Percentiles rank a stretch among this genome's conserved stretches.
Conservation (phyloP, 495 filamentous ascomycete genomes). For the Penicillium paxilli region DNA sequence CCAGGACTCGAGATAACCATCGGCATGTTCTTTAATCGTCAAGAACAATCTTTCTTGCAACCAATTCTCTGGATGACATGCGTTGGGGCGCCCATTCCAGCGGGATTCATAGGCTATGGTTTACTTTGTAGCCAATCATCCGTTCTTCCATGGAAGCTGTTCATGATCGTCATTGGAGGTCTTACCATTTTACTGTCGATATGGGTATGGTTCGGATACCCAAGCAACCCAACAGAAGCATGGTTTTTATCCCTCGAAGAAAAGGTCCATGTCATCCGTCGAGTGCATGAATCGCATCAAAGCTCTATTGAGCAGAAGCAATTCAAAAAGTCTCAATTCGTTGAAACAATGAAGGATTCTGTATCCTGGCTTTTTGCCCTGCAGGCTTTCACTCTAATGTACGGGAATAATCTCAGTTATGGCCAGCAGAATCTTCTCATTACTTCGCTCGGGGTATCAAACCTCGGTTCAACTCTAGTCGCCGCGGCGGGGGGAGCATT, state of each 20-base stretch:
- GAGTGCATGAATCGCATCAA: conserved; percentile 13
- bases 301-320: conserved; percentile 26
- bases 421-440: conserved; percentile 25
- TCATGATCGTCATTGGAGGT: conserved; percentile 28
- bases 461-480: conserved; percentile 22
- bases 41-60: conserved; percentile 22
- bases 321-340: conserved; percentile 21
- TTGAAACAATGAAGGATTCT: conserved; percentile 20
- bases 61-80: conserved; percentile 27
- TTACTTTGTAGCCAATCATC: conserved; percentile 15
- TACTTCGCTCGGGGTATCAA: conserved; percentile 10
- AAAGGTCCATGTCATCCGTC: conserved; percentile 13
- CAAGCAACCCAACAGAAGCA: conserved; percentile 17
- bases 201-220: conserved; percentile 16
- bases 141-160: conserved; percentile 27
- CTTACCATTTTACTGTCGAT: conserved; percentile 18
- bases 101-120: conserved; percentile 28
- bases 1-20: conserved; percentile 28
- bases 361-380: conserved; percentile 24
- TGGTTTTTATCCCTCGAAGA: conserved; percentile 17
- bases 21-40: conserved; percentile 27
- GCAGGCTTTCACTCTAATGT: conserved; percentile 25
- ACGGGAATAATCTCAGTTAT: conserved; percentile 25
- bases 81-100: conserved; percentile 12
- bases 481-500: conserved; percentile 16